Evolutionary conservation across 1,139 yeast species (phyloP).

Genomic region (Nakaseomyces bracarensis): DNA sequence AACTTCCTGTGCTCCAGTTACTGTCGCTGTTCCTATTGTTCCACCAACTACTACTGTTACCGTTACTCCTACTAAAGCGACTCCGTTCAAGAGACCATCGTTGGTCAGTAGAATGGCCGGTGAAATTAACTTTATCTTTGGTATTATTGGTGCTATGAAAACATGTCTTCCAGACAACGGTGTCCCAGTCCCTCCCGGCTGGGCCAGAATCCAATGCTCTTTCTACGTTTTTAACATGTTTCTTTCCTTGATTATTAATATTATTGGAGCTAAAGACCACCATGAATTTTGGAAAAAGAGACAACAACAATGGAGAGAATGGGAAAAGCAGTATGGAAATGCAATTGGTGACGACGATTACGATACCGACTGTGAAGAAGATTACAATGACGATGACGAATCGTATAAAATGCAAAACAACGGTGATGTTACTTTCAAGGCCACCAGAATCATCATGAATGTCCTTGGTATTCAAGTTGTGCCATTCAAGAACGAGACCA

Average conservation of each 20-base stretch:
- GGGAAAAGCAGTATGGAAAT: neutral
- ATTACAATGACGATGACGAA: neutral
- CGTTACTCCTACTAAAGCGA: neutral
- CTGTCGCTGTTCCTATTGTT: neutral
- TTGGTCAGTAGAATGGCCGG: neutral
- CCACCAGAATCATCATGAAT: neutral
- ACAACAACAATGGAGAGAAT: conserved; percentile 5
- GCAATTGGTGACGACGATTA: neutral
- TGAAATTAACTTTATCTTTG: neutral
- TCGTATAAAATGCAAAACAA: neutral
- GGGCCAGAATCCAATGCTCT: neutral
- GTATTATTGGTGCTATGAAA: conserved; percentile 1
- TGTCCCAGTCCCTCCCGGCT: neutral
- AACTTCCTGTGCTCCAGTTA: neutral
- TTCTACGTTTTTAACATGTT: neutral
- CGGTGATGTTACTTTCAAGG: neutral
- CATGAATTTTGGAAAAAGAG: conserved; percentile 6
- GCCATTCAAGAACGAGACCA: conserved; percentile 5
- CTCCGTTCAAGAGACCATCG: neutral
- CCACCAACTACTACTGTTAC: neutral
- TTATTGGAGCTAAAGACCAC: conserved; percentile 6
- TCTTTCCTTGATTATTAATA: neutral
- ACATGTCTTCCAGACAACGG: conserved; percentile 3
- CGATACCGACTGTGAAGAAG: neutral
- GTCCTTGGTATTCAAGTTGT: neutral